Evolutionary conservation across 257 asterid genomes (phyloP).

Genomic region (Solanum phureja): DNA sequence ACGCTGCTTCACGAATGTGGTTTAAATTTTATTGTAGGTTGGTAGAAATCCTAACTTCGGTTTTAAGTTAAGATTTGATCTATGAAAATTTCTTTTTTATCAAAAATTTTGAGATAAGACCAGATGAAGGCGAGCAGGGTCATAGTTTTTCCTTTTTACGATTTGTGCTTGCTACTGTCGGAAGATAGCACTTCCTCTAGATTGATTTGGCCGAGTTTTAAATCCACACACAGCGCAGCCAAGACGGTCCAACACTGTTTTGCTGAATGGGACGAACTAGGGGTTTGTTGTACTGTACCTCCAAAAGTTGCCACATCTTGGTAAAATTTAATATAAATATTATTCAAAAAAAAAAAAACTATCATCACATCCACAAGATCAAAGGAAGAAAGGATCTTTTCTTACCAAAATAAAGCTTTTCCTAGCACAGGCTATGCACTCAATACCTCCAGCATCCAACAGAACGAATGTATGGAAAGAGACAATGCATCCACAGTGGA

Average conservation of each 20-base stretch:
- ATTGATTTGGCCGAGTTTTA: neutral
- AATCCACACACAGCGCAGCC: neutral
- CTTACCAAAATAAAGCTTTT: conserved; percentile 88
- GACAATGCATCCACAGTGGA: conserved; percentile 97
- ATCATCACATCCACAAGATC: neutral
- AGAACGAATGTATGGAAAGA: conserved; percentile 97
- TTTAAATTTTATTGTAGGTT: neutral
- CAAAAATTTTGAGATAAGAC: neutral
- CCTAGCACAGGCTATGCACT: conserved; percentile 86
- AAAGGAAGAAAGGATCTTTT: neutral
- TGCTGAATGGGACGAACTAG: neutral
- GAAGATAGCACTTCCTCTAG: neutral
- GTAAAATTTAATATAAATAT: neutral
- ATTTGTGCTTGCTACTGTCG: neutral
- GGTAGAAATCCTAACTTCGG: neutral
- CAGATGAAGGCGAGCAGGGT: neutral
- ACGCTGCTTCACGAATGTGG: neutral
- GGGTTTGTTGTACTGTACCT: neutral
- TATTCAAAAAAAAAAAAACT: neutral
- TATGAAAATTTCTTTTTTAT: neutral
- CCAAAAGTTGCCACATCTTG: neutral
- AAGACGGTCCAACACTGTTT: neutral
- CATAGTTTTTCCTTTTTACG: neutral
- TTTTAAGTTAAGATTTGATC: neutral
- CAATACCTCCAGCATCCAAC: conserved; percentile 99